These are phyloP conservation scores for Saccharomyces hybrid DNA, from an alignment of 1,139 yeast species.

Conservation along the genomic window DNA sequence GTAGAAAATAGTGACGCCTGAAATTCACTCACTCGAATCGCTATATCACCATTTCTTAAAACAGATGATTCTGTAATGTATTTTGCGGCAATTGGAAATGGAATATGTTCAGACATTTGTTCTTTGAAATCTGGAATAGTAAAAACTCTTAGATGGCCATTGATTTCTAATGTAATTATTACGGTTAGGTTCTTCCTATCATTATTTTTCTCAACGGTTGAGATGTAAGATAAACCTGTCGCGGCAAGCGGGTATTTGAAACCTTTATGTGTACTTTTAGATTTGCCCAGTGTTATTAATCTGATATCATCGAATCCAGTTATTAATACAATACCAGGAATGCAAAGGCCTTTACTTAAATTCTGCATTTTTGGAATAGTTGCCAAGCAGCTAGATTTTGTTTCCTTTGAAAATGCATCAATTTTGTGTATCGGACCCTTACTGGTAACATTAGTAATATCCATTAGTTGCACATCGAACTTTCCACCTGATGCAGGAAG, in stretches of 20 bases:
- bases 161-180: conserved; percentile 37
- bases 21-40: conserved; percentile 50
- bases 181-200: conserved; percentile 36
- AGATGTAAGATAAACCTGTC: conserved; percentile 48
- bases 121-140: conserved; percentile 51
- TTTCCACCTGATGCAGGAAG: conserved; percentile 65
- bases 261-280: conserved; percentile 52
- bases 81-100: conserved; percentile 36
- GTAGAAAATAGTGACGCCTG: conserved; percentile 50
- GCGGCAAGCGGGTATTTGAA: conserved; percentile 46
- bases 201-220: conserved; percentile 19
- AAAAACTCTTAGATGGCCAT: conserved; percentile 39
- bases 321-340: conserved; percentile 57
- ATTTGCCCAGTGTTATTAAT: conserved; percentile 52
- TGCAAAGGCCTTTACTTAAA: conserved; percentile 52
- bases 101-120: conserved; percentile 36
- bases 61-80: conserved; percentile 42
- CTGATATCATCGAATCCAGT: conserved; percentile 59
- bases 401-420: conserved; percentile 48
- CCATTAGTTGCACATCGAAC: conserved; percentile 53
- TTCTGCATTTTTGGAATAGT: conserved; percentile 50
- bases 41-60: conserved; percentile 65
- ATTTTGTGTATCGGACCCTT: conserved; percentile 46
- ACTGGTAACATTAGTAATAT: conserved; percentile 41
- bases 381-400: conserved; percentile 63